Evolutionary conservation across 2,329 filamentous ascomycete species (phyloP).

Genomic region (Cercospora canescens): DNA sequence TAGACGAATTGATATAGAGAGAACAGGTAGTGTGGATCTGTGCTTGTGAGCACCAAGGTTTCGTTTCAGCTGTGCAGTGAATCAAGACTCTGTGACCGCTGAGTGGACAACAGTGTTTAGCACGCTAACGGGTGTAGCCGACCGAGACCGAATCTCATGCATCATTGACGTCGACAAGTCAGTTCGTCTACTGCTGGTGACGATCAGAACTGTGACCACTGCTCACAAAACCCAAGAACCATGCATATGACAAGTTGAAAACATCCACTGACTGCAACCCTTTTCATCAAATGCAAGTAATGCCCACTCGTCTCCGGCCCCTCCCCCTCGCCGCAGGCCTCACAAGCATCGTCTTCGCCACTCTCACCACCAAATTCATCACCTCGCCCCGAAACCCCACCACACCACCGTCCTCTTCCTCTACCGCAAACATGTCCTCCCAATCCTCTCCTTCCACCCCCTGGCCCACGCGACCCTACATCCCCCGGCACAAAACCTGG

Average conservation of each 20-base stretch:
- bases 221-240: neutral
- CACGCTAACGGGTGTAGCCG: neutral
- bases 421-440: neutral
- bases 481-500: slow-evolving; percentile 35
- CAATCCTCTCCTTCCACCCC: neutral
- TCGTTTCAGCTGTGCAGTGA: neutral
- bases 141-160: neutral
- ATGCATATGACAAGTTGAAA: neutral
- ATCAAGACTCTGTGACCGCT: neutral
- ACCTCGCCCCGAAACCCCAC: neutral
- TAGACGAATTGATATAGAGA: neutral
- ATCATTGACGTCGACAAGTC: neutral
- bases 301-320: slow-evolving; percentile 16
- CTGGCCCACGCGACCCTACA: slow-evolving; percentile 30
- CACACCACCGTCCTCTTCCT: neutral
- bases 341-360: slow-evolving; percentile 19
- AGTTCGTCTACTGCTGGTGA: neutral
- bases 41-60: neutral
- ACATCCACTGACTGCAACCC: neutral
- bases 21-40: neutral
- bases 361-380: neutral
- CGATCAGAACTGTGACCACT: neutral
- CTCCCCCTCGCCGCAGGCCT: slow-evolving; percentile 17
- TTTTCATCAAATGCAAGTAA: slow-evolving; percentile 8
- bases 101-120: neutral